Evolutionary conservation across 768 basidiomycete genomes (phyloP).

Genomic region (Boletus sp.): DNA sequence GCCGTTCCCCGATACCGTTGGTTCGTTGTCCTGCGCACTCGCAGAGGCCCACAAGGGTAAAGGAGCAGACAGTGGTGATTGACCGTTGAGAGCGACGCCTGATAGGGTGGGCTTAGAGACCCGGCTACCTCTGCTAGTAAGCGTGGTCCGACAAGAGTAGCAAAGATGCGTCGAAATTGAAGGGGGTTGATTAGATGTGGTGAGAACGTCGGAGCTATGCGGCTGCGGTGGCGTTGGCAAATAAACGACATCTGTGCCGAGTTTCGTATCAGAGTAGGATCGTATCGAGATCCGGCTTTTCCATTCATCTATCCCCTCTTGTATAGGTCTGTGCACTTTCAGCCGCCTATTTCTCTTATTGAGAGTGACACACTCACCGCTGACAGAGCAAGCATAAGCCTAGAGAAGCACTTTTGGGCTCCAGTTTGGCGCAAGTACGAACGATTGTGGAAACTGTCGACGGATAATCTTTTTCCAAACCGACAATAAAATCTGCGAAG

Average conservation of each 20-base stretch:
- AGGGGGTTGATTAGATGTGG: background rate
- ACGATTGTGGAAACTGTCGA: constrained; percentile 84
- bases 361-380: constrained; percentile 40
- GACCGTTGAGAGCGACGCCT: background rate
- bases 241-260: constrained; percentile 15
- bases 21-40: background rate
- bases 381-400: constrained; percentile 61
- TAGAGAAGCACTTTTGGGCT: constrained; percentile 54
- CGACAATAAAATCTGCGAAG: constrained; percentile 67
- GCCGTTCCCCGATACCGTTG: background rate
- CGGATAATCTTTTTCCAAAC: constrained; percentile 78
- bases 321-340: constrained; percentile 49
- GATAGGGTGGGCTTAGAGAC: constrained; percentile 23
- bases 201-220: background rate
- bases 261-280: constrained; percentile 32
- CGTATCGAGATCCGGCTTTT: constrained; percentile 71
- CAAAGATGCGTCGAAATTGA: constrained; percentile 47
- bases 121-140: constrained; percentile 56
- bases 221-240: background rate
- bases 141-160: constrained; percentile 59
- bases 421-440: constrained; percentile 74
- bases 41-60: constrained; percentile 35
- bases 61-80: constrained; percentile 14
- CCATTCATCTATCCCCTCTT: constrained; percentile 67
- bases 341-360: background rate